Base-by-base conservation (phyloP, 2,329 filamentous ascomycete species). In the Zasmidium angulare region DNA sequence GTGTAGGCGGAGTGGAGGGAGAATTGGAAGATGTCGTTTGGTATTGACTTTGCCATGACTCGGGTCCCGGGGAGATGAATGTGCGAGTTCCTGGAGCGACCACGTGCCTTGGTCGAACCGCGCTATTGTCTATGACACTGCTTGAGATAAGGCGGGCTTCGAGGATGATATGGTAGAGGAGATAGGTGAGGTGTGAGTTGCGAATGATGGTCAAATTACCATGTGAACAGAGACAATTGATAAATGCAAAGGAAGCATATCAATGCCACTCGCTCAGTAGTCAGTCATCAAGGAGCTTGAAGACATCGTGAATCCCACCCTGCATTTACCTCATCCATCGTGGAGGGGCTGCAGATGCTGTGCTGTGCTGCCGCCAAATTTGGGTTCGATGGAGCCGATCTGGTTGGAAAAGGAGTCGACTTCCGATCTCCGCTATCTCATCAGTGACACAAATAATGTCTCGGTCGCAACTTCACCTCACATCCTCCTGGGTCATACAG, bases 21-120 rank as follows among this genome's bases (percentile, higher is more conserved):
- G 69, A 74, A 78, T 59, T 78, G 77, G 63, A 76, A 78, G 62
- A 79, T 75, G 64, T 78, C 77, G 69, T 79, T 79, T 36, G 77
- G 77, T 23, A 77, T 75, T 23, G 74, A 73, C 55, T 66, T 69
- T 49, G 71, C 69, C 75, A 77, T 77, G 19, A n/a, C 36, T 50
- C 49, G 49, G 19, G n/a, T 21, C 11, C n/a, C 9, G 20, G 12
- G 21, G n/a, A 23, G 49, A 23, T 29, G 22, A 10, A 23, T 26
- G 49, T 10, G 51, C 12, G n/a, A 19, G 36, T 10, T 14, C 36
- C 36, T 43, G 36, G 9, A 29, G 36, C 36, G n/a, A 43, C 36
- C 36, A 43, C 36, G 36, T 43, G 36, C 36, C 36, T 17, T 43
- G 6, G n/a, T 19, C n/a, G n/a, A n/a, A n/a, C n/a, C n/a, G n/a